Evolutionary conservation across 2,329 filamentous ascomycete genomes (phyloP).

Genomic region (Ophiocordyceps australis): DNA sequence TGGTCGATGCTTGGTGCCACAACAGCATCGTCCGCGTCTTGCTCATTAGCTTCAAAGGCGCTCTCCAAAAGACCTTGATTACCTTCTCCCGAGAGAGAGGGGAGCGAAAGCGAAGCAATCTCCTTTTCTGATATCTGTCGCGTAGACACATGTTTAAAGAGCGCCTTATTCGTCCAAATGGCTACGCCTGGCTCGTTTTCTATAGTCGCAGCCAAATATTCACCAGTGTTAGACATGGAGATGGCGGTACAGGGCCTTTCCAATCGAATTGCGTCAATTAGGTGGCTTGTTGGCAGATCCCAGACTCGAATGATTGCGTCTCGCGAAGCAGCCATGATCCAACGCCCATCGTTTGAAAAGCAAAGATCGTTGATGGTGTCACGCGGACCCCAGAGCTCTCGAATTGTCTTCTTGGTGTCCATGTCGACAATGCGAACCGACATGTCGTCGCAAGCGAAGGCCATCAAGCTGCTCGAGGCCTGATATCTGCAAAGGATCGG

Average conservation of each 20-base stretch:
- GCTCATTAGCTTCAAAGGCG: slow-evolving; percentile 43
- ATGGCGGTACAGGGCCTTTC: slow-evolving; percentile 65
- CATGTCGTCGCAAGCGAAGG: slow-evolving; percentile 75
- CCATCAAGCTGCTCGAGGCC: slow-evolving; percentile 65
- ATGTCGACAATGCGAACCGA: slow-evolving; percentile 81
- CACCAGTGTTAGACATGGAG: slow-evolving; percentile 75
- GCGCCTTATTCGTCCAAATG: slow-evolving; percentile 84
- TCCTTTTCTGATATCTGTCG: slow-evolving; percentile 67
- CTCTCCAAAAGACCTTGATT: slow-evolving; percentile 59
- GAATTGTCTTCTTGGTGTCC: slow-evolving; percentile 74
- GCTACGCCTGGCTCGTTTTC: slow-evolving; percentile 74
- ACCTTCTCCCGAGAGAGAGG: slow-evolving; percentile 69
- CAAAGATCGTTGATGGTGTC: slow-evolving; percentile 61
- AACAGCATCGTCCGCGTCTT: slow-evolving; percentile 33
- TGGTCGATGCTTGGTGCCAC: slow-evolving; percentile 49
- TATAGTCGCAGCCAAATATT: slow-evolving; percentile 83
- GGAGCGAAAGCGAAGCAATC: slow-evolving; percentile 44
- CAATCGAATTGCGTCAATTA: slow-evolving; percentile 81
- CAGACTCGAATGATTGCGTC: slow-evolving; percentile 72
- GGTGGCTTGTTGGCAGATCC: slow-evolving; percentile 88
- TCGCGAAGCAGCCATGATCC: slow-evolving; percentile 77
- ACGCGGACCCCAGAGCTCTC: slow-evolving; percentile 76
- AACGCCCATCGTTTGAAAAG: slow-evolving; percentile 85
- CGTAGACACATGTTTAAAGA: slow-evolving; percentile 80
- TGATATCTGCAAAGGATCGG: slow-evolving; percentile 70